These are phyloP conservation scores for Ceratobasidium sp. DNA, from an alignment of 1,284 basidiomycete genomes.

Conservation along the genomic window DNA sequence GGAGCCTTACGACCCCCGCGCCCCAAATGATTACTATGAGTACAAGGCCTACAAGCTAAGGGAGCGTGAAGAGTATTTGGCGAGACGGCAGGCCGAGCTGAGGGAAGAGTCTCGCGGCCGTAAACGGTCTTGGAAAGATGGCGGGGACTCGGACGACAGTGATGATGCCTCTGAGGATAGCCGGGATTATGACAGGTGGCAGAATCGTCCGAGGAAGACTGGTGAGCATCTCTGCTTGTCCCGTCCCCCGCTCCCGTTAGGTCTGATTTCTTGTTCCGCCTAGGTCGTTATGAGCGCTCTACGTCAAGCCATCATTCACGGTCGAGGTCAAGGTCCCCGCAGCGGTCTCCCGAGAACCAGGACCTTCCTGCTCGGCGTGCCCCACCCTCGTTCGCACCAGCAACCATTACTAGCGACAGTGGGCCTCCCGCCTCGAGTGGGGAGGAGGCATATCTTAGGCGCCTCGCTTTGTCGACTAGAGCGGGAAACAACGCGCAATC, in stretches of 20 bases:
- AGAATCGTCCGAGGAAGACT: constrained; percentile 71
- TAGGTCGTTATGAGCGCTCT: constrained; percentile 63
- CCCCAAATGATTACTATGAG: constrained; percentile 89
- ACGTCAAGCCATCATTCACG: constrained; percentile 55
- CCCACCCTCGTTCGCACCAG: constrained; percentile 48
- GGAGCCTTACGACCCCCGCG: constrained; percentile 82
- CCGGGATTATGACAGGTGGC: constrained; percentile 66
- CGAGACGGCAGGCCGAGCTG: constrained; percentile 67
- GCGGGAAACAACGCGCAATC: constrained; percentile 62
- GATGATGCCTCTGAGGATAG: constrained; percentile 64
- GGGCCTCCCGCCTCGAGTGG: constrained; percentile 59
- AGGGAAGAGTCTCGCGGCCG: constrained; percentile 66
- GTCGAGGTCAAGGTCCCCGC: constrained; percentile 19
- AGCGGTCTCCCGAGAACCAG: constrained; percentile 29
- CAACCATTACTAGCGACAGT: constrained; percentile 53
- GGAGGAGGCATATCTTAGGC: constrained; percentile 78
- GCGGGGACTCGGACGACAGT: constrained; percentile 73
- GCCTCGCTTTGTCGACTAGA: constrained; percentile 68
- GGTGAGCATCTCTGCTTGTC: constrained; percentile 62
- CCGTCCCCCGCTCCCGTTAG: neutral
- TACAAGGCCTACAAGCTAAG: constrained; percentile 82
- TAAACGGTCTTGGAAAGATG: constrained; percentile 70
- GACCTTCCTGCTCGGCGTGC: constrained; percentile 51
- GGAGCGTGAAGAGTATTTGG: constrained; percentile 76
- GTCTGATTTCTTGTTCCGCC: constrained; percentile 57